Percentiles rank a stretch among this genome's conserved stretches.
phyloP scores from a whole-genome alignment of 106 monocot species.

The Hemerocallis citrina region DNA sequence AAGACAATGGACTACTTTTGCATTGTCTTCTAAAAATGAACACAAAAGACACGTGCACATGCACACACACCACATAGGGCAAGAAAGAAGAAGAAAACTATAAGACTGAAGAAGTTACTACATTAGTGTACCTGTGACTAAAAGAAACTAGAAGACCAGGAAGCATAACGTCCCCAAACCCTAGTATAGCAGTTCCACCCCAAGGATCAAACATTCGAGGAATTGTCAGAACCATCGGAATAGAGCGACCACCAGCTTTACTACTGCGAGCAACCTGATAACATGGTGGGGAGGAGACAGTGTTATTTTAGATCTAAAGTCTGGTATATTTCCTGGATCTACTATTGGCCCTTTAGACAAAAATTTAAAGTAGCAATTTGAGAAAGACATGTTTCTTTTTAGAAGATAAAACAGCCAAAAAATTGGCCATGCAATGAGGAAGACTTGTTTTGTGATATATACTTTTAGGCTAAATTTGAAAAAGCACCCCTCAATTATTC shows the following conservation, averaged over 20 bases:
- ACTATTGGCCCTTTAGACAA: not conserved
- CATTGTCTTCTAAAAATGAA: too few relatives aligned
- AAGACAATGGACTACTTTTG: too few relatives aligned
- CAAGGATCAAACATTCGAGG: slow-evolving; percentile 18
- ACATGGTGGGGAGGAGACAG: too few relatives aligned
- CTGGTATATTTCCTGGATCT: not conserved
- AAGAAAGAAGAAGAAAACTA: not conserved
- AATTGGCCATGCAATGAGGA: too few relatives aligned
- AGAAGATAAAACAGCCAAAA: too few relatives aligned
- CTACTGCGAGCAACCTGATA: slow-evolving; percentile 3
- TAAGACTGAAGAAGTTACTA: too few relatives aligned
- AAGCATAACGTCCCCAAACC: slow-evolving; percentile 21
- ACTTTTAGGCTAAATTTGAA: not conserved
- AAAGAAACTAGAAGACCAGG: slow-evolving; percentile 23
- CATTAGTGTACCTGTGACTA: slow-evolving; percentile 18
- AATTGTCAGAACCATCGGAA: slow-evolving; percentile 8
- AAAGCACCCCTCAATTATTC: not conserved
- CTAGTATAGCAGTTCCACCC: slow-evolving; percentile 20
- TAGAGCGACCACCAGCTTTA: not conserved
- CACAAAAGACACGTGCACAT: too few relatives aligned
- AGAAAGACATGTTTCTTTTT: too few relatives aligned
- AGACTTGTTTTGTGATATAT: too few relatives aligned
- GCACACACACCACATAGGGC: too few relatives aligned
- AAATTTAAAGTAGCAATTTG: not conserved
- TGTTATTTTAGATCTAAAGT: too few relatives aligned